Percentiles rank a stretch among this genome's conserved stretches.
Conservation (phyloP, 129 eudicot genomes). For the Flaveria linearis region DNA sequence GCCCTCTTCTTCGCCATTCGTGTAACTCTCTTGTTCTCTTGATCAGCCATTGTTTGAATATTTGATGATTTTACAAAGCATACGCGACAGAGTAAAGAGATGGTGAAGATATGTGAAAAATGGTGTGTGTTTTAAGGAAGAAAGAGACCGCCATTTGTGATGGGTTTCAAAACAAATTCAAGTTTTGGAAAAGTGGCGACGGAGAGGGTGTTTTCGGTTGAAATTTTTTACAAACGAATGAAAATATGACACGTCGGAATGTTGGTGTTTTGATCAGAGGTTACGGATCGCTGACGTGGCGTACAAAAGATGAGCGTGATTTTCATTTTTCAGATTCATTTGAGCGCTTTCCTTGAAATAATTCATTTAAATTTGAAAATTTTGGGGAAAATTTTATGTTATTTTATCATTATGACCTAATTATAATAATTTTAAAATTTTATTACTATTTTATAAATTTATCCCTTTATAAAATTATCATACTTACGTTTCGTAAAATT, state of each 20-base stretch:
- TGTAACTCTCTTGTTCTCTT: conserved; percentile 61
- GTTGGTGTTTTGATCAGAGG: not conserved
- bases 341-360: conserved; percentile 30
- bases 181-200: conserved; percentile 6
- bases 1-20: conserved; percentile 65
- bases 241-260: not conserved
- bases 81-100: not conserved
- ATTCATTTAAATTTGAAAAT: conserved; percentile 17
- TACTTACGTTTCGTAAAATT: too few species aligned
- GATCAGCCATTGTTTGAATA: conserved; percentile 42
- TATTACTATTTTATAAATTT: too few species aligned
- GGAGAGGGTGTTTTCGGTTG: not conserved
- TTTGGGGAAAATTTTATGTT: not conserved
- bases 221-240: not conserved
- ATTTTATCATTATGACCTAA: too few species aligned
- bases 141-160: conserved; percentile 33
- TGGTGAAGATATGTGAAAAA: conserved; percentile 27
- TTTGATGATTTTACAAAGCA: not conserved
- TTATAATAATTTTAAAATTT: too few species aligned
- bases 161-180: conserved; percentile 22
- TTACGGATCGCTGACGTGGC: conserved; percentile 36
- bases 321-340: conserved; percentile 24
- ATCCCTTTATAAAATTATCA: too few species aligned
- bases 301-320: not conserved
- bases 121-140: conserved; percentile 19